Percentiles rank a stretch among this genome's conserved stretches.
Conservation (phyloP, 441 rosid genomes). For the Corymbia calophylla region DNA sequence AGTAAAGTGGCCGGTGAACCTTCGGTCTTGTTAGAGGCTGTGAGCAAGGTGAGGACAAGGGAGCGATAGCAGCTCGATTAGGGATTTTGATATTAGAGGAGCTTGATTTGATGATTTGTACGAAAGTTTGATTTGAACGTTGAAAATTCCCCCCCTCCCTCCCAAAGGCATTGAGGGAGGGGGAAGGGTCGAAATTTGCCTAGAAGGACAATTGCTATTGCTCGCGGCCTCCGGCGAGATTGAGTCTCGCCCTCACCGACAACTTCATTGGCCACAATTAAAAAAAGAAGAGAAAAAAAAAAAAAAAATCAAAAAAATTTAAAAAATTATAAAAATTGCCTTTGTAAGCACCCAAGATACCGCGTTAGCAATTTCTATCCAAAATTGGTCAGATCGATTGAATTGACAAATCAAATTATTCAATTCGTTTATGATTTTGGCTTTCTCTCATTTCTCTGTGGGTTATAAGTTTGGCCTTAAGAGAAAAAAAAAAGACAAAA, state of each 20-base stretch:
- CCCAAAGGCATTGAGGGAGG: too few relatives aligned
- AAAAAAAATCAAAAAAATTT: not conserved
- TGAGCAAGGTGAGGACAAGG: not conserved
- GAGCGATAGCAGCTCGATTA: not conserved
- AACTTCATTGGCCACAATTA: not conserved
- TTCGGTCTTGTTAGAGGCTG: too few relatives aligned
- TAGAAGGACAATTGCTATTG: too few relatives aligned
- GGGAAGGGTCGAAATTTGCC: not conserved
- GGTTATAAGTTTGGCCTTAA: not conserved
- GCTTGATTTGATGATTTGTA: not conserved
- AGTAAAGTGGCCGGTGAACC: too few relatives aligned
- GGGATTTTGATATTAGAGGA: not conserved
- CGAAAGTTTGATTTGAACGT: not conserved
- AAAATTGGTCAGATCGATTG: too few relatives aligned
- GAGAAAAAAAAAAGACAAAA: not conserved
- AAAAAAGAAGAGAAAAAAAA: too few relatives aligned
- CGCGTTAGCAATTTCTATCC: too few relatives aligned
- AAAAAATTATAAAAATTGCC: too few relatives aligned
- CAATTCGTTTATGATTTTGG: too few relatives aligned
- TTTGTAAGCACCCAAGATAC: rapidly evolving
- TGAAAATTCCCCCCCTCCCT: too few relatives aligned
- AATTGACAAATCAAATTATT: too few relatives aligned
- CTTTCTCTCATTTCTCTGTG: not conserved
- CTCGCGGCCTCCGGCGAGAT: not conserved
- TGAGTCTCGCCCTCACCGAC: not conserved